Evolutionary conservation across 331 rosid species (phyloP).

Genomic region (Telfairia occidentalis): DNA sequence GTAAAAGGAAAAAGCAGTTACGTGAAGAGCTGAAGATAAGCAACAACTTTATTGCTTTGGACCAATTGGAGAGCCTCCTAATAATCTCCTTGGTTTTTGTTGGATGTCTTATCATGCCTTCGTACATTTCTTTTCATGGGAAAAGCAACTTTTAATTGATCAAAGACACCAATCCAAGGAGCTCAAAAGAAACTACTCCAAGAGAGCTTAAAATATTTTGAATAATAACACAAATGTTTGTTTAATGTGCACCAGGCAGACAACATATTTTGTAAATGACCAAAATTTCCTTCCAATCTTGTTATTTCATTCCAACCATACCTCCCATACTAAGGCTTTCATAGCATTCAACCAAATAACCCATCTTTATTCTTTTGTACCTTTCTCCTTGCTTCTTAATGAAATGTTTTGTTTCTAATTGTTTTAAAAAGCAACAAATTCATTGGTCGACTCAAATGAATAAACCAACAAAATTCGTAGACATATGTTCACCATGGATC

Average conservation of each 20-base stretch:
- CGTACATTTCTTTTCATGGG: not conserved
- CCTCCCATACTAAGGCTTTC: not conserved
- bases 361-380: not conserved
- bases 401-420: not conserved
- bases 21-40: not conserved
- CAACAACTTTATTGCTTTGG: not conserved
- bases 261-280: not conserved
- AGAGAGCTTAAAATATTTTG: not conserved
- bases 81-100: not conserved
- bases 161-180: not conserved
- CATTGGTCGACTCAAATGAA: not conserved
- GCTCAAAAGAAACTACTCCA: not conserved
- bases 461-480: not conserved
- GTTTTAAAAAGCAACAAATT: not conserved
- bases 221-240: not conserved
- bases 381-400: not conserved
- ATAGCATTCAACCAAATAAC: not conserved
- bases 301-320: not conserved
- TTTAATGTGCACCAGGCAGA: not conserved
- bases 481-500: conserved; percentile 1
- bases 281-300: not conserved
- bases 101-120: not conserved
- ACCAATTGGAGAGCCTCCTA: not conserved
- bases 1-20: not conserved
- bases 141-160: not conserved